Evolutionary conservation across 2,329 filamentous ascomycete genomes (phyloP), one percentile per base, ranked within the genome.

Genomic region (Rhinocladiella similis): DNA sequence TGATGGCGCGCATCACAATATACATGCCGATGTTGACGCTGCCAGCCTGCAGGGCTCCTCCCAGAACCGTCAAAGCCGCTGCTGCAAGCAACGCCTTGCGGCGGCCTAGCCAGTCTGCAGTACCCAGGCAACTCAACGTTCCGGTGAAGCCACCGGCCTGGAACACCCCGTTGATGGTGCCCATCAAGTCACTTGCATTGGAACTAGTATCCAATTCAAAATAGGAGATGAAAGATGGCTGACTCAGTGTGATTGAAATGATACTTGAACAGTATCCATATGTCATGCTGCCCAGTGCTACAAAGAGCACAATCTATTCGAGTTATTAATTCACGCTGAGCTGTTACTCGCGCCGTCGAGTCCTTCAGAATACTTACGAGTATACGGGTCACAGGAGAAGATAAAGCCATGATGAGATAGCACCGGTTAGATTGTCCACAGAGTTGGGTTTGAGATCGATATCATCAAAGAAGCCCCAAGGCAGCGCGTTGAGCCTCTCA

Each of bases 211-310:
- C 71, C 7, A 78, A 67, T 20, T 72, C 61, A 53, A 77, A 71
- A 63, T 72, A 73, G 3, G 63, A 66, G 63, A 75, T 76, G 67
- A 77, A 77, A 29, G 67, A 71, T 3, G 75, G 74, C 54, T 78
- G 75, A 3, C 75, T 76, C 3, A 53, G 13, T 5, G 33, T 27
- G 19, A 43, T 49, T 14, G 47, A 45, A 14, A 49, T 50, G 10
- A 56, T 56, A 5, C 47, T 51, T 10, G 53, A 38, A 19, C 47
- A 42, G 25, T 56, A 56, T 45, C 53, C 53, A 43, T 56, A 56
- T n/a, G 43, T 50, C 13, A 56, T 5, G 36, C 47, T 51, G 13
- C 53, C 53, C 18, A 56, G 18, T 16, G 47, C 47, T 7, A 56
- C 47, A 35, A 56, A 51, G n/a, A 35, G 13, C 2, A 42, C 39